Conservation (phyloP, 2,329 filamentous ascomycete genomes). For the Trichoderma polysporum region DNA sequence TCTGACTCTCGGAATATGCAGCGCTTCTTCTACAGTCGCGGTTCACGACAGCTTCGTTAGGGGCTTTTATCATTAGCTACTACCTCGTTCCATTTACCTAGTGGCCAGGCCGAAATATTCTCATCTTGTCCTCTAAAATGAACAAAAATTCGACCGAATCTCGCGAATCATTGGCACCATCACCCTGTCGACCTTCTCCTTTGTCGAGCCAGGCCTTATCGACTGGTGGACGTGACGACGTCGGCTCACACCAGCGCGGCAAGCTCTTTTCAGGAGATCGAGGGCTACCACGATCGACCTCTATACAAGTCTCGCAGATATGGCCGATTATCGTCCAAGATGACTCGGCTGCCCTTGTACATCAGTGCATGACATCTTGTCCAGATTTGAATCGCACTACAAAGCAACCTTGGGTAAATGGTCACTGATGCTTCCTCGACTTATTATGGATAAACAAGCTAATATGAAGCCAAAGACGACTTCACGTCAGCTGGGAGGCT, state of each 20-base stretch:
- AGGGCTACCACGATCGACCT: slow-evolving; percentile 4
- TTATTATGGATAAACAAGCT: background rate
- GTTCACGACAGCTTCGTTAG: background rate
- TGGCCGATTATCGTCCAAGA: background rate
- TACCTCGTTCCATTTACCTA: background rate
- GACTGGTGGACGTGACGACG: background rate
- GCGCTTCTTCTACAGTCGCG: background rate
- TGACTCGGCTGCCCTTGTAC: background rate
- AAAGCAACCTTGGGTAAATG: slow-evolving; percentile 12
- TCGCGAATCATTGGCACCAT: background rate
- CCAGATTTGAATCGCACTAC: slow-evolving; percentile 21
- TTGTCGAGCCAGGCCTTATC: background rate
- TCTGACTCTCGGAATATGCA: background rate
- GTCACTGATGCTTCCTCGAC: background rate
- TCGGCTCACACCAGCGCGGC: background rate
- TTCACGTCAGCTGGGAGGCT: slow-evolving; percentile 16
- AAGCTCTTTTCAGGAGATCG: slow-evolving; percentile 12
- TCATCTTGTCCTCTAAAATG: background rate
- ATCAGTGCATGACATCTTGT: slow-evolving; percentile 22
- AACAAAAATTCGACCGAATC: background rate
- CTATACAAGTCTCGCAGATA: slow-evolving; percentile 3
- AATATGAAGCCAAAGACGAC: background rate
- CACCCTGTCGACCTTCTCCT: background rate
- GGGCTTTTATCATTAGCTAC: background rate
- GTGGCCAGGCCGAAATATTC: background rate